phyloP scores from a whole-genome alignment of 2,329 filamentous ascomycete species.

The Ascochyta lentis region DNA sequence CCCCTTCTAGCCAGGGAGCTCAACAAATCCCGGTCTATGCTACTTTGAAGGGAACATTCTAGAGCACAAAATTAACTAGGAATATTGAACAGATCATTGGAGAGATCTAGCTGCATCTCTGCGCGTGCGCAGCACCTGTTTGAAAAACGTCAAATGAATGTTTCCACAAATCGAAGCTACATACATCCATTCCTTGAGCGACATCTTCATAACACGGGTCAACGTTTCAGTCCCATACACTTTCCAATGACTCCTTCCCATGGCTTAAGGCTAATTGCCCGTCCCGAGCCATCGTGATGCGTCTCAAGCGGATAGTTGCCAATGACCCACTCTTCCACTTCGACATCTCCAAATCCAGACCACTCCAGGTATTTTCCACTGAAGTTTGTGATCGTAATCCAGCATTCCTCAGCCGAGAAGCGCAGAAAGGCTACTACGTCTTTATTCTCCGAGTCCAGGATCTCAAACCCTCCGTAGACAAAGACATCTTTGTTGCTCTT shows the following conservation, averaged over 20 bases:
- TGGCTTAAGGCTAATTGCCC: not conserved
- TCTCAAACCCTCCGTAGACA: not conserved
- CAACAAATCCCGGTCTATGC: too few relatives aligned
- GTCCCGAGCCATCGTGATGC: not conserved
- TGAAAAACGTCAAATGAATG: too few relatives aligned
- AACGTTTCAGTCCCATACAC: not conserved
- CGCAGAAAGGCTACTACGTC: not conserved
- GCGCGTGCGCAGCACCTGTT: too few relatives aligned
- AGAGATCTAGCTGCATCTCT: too few relatives aligned
- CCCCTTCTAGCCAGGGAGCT: too few relatives aligned
- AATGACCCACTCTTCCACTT: slow-evolving; percentile 1
- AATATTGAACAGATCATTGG: too few relatives aligned
- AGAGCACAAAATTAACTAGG: too few relatives aligned
- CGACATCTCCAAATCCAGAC: not conserved
- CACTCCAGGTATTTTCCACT: not conserved
- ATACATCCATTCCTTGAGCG: too few relatives aligned
- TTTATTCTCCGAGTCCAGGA: not conserved
- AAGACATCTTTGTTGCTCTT: slow-evolving; percentile 2
- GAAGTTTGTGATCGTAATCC: not conserved
- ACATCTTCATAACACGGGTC: too few relatives aligned
- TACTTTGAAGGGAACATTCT: too few relatives aligned
- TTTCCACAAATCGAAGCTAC: too few relatives aligned
- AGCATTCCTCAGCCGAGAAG: not conserved
- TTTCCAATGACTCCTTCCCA: not conserved
- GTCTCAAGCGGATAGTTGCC: not conserved